Conservation (phyloP, 768 basidiomycete species). For the Trametes cubensis region DNA sequence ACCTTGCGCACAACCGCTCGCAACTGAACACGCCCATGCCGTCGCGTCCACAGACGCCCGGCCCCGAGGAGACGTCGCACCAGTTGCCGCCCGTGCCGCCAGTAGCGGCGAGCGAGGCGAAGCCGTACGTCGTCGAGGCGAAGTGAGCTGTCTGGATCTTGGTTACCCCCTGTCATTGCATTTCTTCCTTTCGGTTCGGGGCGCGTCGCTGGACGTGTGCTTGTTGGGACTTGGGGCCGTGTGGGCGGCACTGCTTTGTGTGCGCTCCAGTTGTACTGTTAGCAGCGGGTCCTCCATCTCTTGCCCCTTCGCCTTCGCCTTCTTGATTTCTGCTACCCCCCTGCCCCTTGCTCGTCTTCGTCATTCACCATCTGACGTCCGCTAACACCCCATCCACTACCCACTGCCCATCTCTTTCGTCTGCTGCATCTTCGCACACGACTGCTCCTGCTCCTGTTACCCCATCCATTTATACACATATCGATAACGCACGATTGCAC, state of each 20-base stretch:
- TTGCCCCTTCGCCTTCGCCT: background rate
- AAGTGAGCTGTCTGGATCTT: background rate
- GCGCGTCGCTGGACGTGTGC: background rate
- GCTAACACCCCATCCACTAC: background rate
- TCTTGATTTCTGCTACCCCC: background rate
- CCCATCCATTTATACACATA: background rate
- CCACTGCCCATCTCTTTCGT: background rate
- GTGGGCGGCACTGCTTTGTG: background rate
- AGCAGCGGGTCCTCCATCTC: background rate
- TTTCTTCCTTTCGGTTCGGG: background rate
- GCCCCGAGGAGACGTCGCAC: slow-evolving; percentile 28
- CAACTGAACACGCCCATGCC: slow-evolving; percentile 73
- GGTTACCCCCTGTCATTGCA: background rate
- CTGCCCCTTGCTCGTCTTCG: background rate
- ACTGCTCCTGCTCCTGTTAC: background rate
- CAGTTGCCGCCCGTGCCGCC: slow-evolving; percentile 3
- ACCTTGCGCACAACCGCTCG: slow-evolving; percentile 90
- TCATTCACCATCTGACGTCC: background rate
- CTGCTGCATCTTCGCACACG: background rate
- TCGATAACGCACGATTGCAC: slow-evolving; percentile 3
- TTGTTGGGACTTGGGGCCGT: slow-evolving; percentile 9
- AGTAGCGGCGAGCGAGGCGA: background rate
- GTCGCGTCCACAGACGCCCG: slow-evolving; percentile 65
- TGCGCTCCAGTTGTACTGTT: slow-evolving; percentile 3
- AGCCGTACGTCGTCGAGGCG: slow-evolving; percentile 17